Conservation (phyloP, 2,329 filamentous ascomycete genomes). For the Phyllosticta citriasiana region DNA sequence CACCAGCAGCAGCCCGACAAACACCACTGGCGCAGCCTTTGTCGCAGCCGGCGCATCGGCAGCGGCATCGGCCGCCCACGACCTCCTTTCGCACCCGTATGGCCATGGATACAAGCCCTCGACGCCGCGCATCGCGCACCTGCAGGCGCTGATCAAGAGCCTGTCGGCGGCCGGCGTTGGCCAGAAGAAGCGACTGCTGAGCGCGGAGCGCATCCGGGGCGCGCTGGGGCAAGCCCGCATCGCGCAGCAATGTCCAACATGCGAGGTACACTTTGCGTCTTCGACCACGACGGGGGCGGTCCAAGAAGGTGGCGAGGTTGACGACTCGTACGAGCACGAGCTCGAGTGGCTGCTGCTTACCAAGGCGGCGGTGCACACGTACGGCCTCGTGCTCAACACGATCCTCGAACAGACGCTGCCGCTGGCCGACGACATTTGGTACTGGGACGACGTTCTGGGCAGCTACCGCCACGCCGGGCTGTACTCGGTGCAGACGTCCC, state of each 20-base stretch:
- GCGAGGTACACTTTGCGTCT: slow-evolving; percentile 25
- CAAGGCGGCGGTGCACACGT: slow-evolving; percentile 86
- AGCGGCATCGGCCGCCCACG: slow-evolving; percentile 7
- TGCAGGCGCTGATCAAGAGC: slow-evolving; percentile 59
- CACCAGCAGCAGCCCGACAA: neutral
- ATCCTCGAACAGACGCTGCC: slow-evolving; percentile 76
- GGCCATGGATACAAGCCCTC: neutral
- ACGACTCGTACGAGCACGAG: slow-evolving; percentile 53
- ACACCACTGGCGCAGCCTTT: slow-evolving; percentile 17
- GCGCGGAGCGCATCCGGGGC: slow-evolving; percentile 45
- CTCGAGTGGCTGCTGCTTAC: slow-evolving; percentile 84
- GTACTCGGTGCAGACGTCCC: slow-evolving; percentile 80
- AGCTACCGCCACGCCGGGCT: slow-evolving; percentile 70
- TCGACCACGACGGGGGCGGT: neutral
- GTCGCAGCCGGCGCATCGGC: slow-evolving; percentile 1
- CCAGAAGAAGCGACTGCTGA: slow-evolving; percentile 51
- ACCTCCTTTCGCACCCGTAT: slow-evolving; percentile 24
- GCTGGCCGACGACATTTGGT: slow-evolving; percentile 80
- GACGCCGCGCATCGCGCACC: slow-evolving; percentile 39
- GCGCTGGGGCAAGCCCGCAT: slow-evolving; percentile 56
- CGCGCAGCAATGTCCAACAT: slow-evolving; percentile 27
- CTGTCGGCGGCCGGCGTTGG: slow-evolving; percentile 55
- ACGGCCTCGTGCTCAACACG: slow-evolving; percentile 67
- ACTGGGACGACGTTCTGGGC: slow-evolving; percentile 83
- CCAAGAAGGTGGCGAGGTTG: slow-evolving; percentile 21